These are phyloP conservation scores for Neurospora sp. DNA, from an alignment of 2,329 filamentous ascomycete species.

Conservation along the genomic window DNA sequence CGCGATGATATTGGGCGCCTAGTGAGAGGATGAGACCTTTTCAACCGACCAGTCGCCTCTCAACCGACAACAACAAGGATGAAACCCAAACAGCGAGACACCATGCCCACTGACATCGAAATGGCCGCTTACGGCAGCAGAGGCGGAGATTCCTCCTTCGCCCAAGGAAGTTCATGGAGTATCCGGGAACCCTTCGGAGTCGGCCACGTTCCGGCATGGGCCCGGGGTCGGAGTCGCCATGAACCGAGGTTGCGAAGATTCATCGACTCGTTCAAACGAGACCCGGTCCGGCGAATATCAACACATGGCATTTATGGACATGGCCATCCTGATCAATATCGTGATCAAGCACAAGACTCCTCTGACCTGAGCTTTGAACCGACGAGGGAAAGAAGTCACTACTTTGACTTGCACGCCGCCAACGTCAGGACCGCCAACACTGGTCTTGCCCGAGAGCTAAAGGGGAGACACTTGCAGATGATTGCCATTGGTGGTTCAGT, in stretches of 20 bases:
- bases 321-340: conserved; percentile 3
- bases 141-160: neutral
- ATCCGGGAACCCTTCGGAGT: neutral
- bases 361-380: neutral
- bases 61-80: neutral
- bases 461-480: conserved; percentile 87
- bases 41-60: neutral
- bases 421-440: conserved; percentile 68
- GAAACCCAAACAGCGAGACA: neutral
- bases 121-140: neutral
- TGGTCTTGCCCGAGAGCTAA: conserved; percentile 66
- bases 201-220: neutral
- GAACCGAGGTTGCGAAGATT: conserved; percentile 25
- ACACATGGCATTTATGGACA: conserved; percentile 22
- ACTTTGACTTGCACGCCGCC: conserved; percentile 46
- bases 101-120: neutral
- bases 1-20: neutral
- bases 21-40: neutral
- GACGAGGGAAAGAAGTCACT: conserved; percentile 30
- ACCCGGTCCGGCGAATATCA: conserved; percentile 41
- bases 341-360: neutral
- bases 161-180: neutral
- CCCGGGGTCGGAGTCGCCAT: neutral
- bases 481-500: conserved; percentile 94
- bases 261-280: conserved; percentile 54